These are phyloP conservation scores for Chrysoporthe deuterocubensis DNA, from an alignment of 2,329 filamentous ascomycete species.

Conservation along the genomic window DNA sequence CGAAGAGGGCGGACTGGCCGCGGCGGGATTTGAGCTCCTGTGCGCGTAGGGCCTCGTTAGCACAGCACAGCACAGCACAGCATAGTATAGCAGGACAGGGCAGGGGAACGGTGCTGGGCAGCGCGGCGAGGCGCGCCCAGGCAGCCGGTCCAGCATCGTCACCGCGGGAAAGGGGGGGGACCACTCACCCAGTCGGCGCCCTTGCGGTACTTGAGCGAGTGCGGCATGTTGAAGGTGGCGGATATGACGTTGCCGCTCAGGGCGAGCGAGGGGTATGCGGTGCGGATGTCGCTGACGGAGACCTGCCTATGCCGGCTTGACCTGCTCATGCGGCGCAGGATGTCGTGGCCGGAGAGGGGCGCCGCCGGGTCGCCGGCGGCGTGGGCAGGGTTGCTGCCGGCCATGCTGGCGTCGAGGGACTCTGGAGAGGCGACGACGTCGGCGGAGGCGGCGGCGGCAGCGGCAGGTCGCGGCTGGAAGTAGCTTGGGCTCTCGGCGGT, in stretches of 20 bases:
- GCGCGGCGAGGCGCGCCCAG: too few relatives aligned
- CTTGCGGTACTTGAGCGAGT: conserved; percentile 62
- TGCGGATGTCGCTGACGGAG: conserved; percentile 59
- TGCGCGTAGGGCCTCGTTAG: not conserved
- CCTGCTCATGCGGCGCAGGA: conserved; percentile 49
- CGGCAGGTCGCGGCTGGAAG: conserved; percentile 35
- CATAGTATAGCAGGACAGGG: too few relatives aligned
- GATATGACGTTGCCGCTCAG: conserved; percentile 70
- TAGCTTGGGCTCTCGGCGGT: conserved; percentile 35
- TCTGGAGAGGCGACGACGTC: conserved; percentile 34
- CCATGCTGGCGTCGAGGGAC: conserved; percentile 27
- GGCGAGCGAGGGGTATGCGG: conserved; percentile 59
- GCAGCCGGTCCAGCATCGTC: not conserved
- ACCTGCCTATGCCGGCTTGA: conserved; percentile 49
- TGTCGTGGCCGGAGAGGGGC: conserved; percentile 44
- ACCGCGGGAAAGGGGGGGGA: not conserved
- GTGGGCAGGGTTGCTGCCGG: conserved; percentile 26
- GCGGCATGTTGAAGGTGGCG: conserved; percentile 66
- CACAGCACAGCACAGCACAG: not conserved
- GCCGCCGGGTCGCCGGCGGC: conserved; percentile 39
- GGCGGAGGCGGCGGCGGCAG: conserved; percentile 32
- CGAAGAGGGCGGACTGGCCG: conserved; percentile 89
- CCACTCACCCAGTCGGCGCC: conserved; percentile 63
- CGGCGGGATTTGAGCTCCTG: conserved; percentile 77
- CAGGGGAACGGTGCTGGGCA: too few relatives aligned